These are phyloP conservation scores for Geranium rotundifolium DNA, from an alignment of 345 rosid species.

Conservation along the genomic window DNA sequence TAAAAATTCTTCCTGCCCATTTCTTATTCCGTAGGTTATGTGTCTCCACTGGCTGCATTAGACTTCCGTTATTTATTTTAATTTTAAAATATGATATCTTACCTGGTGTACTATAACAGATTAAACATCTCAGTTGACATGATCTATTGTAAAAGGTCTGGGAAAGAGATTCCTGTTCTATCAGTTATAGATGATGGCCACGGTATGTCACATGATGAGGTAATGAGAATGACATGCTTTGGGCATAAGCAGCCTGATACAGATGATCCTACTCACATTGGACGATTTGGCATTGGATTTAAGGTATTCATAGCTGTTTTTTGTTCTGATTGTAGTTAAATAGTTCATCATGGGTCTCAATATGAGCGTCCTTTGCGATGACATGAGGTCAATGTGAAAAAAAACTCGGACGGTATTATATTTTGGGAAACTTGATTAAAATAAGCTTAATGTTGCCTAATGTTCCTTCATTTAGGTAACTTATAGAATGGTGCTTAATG, in stretches of 20 bases:
- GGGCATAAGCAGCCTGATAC: constrained; percentile 27
- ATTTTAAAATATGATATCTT: not conserved
- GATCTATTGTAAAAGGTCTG: constrained; percentile 16
- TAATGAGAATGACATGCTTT: constrained; percentile 23
- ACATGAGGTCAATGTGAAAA: too few species aligned
- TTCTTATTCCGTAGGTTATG: not conserved
- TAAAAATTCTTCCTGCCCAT: not conserved
- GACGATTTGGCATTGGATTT: constrained; percentile 33
- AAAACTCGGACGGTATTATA: too few species aligned
- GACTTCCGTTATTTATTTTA: not conserved
- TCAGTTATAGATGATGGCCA: constrained; percentile 27
- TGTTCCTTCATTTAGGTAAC: constrained; percentile 1
- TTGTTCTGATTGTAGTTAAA: not conserved
- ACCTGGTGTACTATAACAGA: constrained; percentile 12
- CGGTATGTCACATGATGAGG: constrained; percentile 25
- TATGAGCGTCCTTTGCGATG: too few species aligned
- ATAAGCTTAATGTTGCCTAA: not conserved
- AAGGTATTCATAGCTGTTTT: constrained; percentile 13
- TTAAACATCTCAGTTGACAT: constrained; percentile 20
- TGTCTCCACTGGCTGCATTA: not conserved
- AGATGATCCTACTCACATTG: constrained; percentile 20
- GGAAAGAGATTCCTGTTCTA: constrained; percentile 23
- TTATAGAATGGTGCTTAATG: not conserved
- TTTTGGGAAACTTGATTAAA: too few species aligned
- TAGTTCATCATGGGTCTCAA: too few species aligned